Percentiles rank a stretch among this genome's conserved stretches.
Evolutionary conservation across 179 eudicot genomes (phyloP).

Genomic region (Beta corolliflora): DNA sequence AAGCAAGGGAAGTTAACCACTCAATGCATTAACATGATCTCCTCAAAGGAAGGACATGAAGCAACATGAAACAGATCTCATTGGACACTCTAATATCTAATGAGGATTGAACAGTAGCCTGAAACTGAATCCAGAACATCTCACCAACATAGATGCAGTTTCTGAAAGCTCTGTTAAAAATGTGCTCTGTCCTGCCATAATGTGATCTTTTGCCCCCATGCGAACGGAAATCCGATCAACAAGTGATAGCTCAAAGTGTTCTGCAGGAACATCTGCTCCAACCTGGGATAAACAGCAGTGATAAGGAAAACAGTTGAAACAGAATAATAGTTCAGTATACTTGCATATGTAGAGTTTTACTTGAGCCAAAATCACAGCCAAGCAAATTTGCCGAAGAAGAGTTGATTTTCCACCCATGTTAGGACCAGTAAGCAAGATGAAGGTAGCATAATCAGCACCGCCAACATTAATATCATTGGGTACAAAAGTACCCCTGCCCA

Average conservation of each 20-base stretch:
- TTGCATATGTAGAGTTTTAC: conserved; percentile 38
- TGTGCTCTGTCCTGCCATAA: conserved; percentile 98
- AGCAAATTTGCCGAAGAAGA: conserved; percentile 94
- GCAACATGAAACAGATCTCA: background rate
- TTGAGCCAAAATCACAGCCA: conserved; percentile 96
- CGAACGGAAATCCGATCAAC: conserved; percentile 90
- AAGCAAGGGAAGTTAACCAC: background rate
- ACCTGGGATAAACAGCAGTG: conserved; percentile 49
- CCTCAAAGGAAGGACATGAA: background rate
- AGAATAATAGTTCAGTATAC: conserved; percentile 5
- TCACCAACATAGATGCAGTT: conserved; percentile 96
- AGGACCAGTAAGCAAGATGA: conserved; percentile 95
- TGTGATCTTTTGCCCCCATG: conserved; percentile 99
- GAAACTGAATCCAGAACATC: conserved; percentile 21
- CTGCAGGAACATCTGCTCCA: conserved; percentile 97
- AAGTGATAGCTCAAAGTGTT: conserved; percentile 74
- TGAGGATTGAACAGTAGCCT: conserved; percentile 1
- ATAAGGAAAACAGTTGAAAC: conserved; percentile 15
- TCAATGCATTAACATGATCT: background rate
- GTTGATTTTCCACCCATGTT: conserved; percentile 99
- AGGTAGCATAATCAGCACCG: conserved; percentile 66
- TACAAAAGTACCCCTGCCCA: conserved; percentile 83
- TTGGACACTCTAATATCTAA: background rate
- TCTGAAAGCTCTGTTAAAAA: conserved; percentile 94
- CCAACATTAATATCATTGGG: conserved; percentile 83